phyloP scores from a whole-genome alignment of 2,329 filamentous ascomycete genomes.

The Alternaria novae-zelandiae region DNA sequence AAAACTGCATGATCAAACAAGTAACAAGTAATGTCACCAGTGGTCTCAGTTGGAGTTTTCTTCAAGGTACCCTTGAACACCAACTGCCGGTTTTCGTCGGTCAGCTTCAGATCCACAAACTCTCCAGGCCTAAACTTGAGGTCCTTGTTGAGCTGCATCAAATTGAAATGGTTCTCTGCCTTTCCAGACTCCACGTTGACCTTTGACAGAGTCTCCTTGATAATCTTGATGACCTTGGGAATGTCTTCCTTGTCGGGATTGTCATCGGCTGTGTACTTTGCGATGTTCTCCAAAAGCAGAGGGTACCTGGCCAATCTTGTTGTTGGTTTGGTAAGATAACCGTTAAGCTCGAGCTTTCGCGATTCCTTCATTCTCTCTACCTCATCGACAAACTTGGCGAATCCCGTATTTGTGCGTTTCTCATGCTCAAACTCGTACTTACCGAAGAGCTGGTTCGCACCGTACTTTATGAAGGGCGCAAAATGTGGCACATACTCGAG shows the following conservation, averaged over 20 bases:
- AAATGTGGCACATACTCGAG: conserved; percentile 90
- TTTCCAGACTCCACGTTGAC: conserved; percentile 97
- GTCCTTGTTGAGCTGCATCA: conserved; percentile 88
- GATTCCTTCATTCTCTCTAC: conserved; percentile 96
- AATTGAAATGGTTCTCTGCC: conserved; percentile 95
- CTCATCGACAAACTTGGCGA: conserved; percentile 92
- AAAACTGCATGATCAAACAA: conserved; percentile 96
- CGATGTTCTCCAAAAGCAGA: conserved; percentile 84
- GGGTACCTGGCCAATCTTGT: conserved; percentile 94
- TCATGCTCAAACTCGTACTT: conserved; percentile 99
- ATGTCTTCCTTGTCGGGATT: conserved; percentile 92
- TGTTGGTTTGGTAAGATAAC: conserved; percentile 96
- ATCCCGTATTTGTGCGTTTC: conserved; percentile 81
- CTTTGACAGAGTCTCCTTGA: conserved; percentile 82
- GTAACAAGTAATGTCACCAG: conserved; percentile 86
- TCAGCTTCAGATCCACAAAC: conserved; percentile 90
- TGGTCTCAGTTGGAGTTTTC: conserved; percentile 85
- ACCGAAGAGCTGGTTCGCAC: conserved; percentile 91
- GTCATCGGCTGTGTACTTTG: conserved; percentile 88
- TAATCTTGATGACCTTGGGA: conserved; percentile 84
- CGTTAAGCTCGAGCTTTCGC: conserved; percentile 93
- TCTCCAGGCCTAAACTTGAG: conserved; percentile 90
- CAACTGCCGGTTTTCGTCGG: conserved; percentile 89
- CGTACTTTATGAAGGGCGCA: conserved; percentile 94
- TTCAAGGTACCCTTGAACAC: conserved; percentile 95